Evolutionary conservation across 192 early-diverging fungal species (phyloP).

Genomic region (Coemansia sp.): DNA sequence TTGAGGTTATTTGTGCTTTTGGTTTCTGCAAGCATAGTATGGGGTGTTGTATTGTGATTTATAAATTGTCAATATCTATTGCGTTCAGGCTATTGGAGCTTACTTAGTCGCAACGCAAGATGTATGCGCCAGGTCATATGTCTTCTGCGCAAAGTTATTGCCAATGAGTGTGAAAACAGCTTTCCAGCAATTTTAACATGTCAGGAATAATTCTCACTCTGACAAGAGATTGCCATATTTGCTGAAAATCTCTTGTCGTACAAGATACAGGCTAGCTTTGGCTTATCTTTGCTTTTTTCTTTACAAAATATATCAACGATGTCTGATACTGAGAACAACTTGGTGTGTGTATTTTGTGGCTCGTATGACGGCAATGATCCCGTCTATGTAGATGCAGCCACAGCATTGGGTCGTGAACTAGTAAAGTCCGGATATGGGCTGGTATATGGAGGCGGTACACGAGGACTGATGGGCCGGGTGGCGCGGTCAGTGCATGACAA

Average conservation of each 20-base stretch:
- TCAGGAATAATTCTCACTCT: too few species aligned
- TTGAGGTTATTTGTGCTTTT: background rate
- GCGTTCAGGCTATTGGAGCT: too few species aligned
- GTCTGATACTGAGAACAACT: constrained; percentile 7
- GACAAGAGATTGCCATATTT: too few species aligned
- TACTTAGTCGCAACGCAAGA: too few species aligned
- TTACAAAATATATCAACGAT: background rate
- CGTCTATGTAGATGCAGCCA: constrained; percentile 23
- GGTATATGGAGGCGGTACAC: constrained; percentile 66
- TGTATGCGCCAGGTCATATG: too few species aligned
- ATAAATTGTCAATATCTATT: too few species aligned
- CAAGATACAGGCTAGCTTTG: background rate
- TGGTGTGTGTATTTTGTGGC: constrained; percentile 52
- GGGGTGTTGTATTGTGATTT: too few species aligned
- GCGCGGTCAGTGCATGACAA: constrained; percentile 62
- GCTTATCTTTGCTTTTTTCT: constrained; percentile 1
- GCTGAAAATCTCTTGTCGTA: too few species aligned
- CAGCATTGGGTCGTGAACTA: constrained; percentile 57
- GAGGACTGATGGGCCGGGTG: constrained; percentile 80
- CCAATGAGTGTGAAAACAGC: too few species aligned
- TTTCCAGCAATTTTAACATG: too few species aligned
- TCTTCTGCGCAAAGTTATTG: too few species aligned
- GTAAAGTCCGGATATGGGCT: constrained; percentile 59
- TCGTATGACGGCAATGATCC: constrained; percentile 29
- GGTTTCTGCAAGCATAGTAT: background rate